Conservation (phyloP, 108 stramenopile genomes). For the Cyclotella choctawhatcheeana region DNA sequence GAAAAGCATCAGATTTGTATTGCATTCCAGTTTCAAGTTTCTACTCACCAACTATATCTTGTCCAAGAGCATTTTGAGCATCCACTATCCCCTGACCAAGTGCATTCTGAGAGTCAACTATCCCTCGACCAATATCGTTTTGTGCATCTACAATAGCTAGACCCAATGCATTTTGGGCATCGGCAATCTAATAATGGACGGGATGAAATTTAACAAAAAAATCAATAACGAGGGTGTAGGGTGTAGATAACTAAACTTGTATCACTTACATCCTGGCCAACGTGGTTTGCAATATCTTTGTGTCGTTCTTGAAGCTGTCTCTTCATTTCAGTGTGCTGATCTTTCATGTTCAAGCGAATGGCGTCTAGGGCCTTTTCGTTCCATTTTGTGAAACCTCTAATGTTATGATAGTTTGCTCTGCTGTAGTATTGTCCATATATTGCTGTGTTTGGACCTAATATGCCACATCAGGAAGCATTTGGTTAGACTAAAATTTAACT, state of each 20-base stretch:
- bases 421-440: background rate
- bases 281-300: background rate
- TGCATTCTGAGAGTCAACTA: background rate
- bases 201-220: too few species aligned
- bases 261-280: slow-evolving; percentile 1
- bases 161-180: background rate
- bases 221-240: too few species aligned
- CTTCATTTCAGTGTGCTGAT: slow-evolving; percentile 3
- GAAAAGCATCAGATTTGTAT: background rate
- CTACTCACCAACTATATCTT: background rate
- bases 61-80: slow-evolving; percentile 7
- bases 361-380: background rate
- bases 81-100: background rate
- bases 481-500: too few species aligned
- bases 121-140: background rate
- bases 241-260: background rate
- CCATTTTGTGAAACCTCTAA: background rate
- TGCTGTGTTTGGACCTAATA: background rate
- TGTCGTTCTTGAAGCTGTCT: background rate
- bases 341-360: background rate
- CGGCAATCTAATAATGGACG: background rate
- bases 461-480: too few species aligned
- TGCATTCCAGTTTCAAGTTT: background rate
- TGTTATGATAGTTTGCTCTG: background rate
- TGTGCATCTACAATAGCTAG: background rate